Evolutionary conservation across 2,329 filamentous ascomycete species (phyloP), one percentile per base, ranked within the genome.

Genomic region (Stagonosporopsis cucurbitacearum): DNA sequence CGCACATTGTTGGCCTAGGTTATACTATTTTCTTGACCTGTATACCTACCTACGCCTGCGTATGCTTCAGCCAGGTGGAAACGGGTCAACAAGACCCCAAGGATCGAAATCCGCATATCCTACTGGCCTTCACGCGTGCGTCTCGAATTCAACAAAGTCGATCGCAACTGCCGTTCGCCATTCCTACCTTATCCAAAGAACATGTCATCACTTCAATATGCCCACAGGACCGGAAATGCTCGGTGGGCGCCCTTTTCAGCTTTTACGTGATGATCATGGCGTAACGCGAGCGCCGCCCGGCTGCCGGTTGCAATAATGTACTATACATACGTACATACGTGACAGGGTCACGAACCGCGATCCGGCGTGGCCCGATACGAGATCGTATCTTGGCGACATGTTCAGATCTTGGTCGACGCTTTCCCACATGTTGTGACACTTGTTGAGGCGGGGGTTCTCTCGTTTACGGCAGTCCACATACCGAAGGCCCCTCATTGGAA

Each of bases 361-460:
- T 56, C 53, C 42, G 13, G 40, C 13, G 28, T 17, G 5, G 3
- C 23, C 22, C 46, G 41, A 50, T 55, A 50, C 46, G 52, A 50
- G 52, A 55, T 55, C 35, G 11, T 6, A 22, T 13, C 47, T 56
- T 51, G 53, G 43, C 53, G 47, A 56, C 51, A 23, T 20, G 26
- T 13, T n/a, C 28, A 22, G 37, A 51, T 43, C 53, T 51, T 47
- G 30, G 13, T 51, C 12, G 19, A 30, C 33, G 28, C 9, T 12
- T 30, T 30, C 19, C 11, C 12, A 26, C 26, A 26, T 25, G 19
- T 30, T 42, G 39, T 15, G 25, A 30, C 37, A 30, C 23, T 13
- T 15, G 49, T 43, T 23, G 22, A 20, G 26, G 40, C 17, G 42
- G 36, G 36, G 36, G 28, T 40, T n/a, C 17, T n/a, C 17, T 6